A percentile compares a stretch with the other conserved stretches of the same genome.
Conservation (phyloP, 2,329 filamentous ascomycete species). For the Fusarium sambucinum region DNA sequence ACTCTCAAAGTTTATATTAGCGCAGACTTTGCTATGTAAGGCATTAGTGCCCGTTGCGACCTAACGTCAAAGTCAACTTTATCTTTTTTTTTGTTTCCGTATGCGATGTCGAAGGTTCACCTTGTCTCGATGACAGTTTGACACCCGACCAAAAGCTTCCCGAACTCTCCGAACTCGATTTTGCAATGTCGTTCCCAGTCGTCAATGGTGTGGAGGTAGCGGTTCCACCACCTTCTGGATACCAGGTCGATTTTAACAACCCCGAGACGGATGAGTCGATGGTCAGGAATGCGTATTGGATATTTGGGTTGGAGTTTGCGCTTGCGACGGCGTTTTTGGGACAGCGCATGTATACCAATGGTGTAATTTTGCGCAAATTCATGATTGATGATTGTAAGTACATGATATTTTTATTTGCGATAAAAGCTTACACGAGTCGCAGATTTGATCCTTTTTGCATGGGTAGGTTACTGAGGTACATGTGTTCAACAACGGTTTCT, state of each 20-base stretch:
- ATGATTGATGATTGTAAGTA: slow-evolving; percentile 20
- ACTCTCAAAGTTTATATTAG: background rate
- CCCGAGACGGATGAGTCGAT: slow-evolving; percentile 5
- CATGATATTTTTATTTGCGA: fast-evolving
- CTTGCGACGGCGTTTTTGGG: slow-evolving; percentile 18
- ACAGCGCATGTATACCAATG: slow-evolving; percentile 24
- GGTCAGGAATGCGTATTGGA: slow-evolving; percentile 24
- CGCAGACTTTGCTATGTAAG: background rate
- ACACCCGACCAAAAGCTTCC: background rate
- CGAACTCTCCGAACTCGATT: fast-evolving
- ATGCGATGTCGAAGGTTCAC: background rate
- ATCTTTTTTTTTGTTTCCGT: background rate
- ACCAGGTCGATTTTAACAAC: slow-evolving; percentile 7
- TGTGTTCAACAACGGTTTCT: background rate
- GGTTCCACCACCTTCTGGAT: slow-evolving; percentile 2
- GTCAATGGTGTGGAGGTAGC: slow-evolving; percentile 19
- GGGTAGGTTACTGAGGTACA: no score
- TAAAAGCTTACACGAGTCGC: fast-evolving
- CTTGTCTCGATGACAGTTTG: background rate
- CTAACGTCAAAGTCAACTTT: background rate
- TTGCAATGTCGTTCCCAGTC: slow-evolving; percentile 15
- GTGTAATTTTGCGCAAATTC: slow-evolving; percentile 9
- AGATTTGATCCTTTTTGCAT: slow-evolving; percentile 19
- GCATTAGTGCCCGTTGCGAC: slow-evolving; percentile 8
- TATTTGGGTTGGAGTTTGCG: slow-evolving; percentile 12